Evolutionary conservation across 2,329 filamentous ascomycete genomes (phyloP), one percentile per base, ranked within the genome.

Genomic region (Hymenoscyphus occultus): DNA sequence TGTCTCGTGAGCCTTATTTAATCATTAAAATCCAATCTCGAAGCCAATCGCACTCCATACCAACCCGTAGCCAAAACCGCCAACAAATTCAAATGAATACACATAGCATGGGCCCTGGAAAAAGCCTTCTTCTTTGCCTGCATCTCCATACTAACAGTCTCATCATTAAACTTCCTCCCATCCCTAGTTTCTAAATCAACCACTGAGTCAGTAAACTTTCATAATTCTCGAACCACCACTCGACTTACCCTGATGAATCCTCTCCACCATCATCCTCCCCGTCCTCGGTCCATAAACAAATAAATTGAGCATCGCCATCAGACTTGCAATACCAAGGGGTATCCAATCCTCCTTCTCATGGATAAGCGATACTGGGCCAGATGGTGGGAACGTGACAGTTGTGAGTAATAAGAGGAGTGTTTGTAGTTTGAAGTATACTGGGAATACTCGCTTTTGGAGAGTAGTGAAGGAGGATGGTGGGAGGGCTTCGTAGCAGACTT

Each of bases 11-110:
- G 7, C 7, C 4, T 54, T 10, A 9, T 12, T 7, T 7, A 45
- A 45, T n/a, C 16, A 45, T 51, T n/a, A 22, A 51, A 51, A 22
- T 51, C 6, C 45, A 51, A 51, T 22, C 22, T 51, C 45, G 22
- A 51, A 5, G 13, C n/a, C n/a, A 51, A 51, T 13, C 45, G n/a
- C 19, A 59, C 13, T 6, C 70, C 74, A 65, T 77, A 77, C 22
- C 60, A 67, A 1, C 76, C 59, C 0, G 74, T 75, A 5, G 74
- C 73, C 22, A 74, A 56, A 31, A 80, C 71, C 0, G 77, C 72
- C 22, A 80, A 71, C 2, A 78, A 69, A 65, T 81, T 80, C 28
- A 80, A 39, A 73, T 80, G 78, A 39, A 80, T 80, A 12, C 74
- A 76, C 76, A 79, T 78, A 9, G 78, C 78, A 70, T 80, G 78